These are phyloP conservation scores for Leishmania mexicana DNA, from an alignment of 208 protist genomes.

Conservation along the genomic window DNA sequence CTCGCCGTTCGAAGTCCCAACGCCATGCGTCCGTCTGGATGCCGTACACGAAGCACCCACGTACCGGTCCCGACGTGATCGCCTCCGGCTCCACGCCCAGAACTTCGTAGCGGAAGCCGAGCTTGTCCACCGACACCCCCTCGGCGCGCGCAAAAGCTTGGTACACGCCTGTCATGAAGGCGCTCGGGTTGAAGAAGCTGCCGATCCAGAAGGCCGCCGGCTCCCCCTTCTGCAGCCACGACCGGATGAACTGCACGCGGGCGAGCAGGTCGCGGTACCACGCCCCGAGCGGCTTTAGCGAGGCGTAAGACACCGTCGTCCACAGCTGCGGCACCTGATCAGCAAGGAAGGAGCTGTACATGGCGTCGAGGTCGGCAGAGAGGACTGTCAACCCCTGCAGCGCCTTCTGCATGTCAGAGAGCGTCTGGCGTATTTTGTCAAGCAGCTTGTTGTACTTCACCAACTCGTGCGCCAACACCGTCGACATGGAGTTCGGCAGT, in stretches of 20 bases:
- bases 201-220: slow-evolving; percentile 95
- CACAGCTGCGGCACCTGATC: slow-evolving; percentile 96
- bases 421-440: slow-evolving; percentile 78
- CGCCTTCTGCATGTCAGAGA: slow-evolving; percentile 94
- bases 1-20: slow-evolving; percentile 84
- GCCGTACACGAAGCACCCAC: slow-evolving; percentile 97
- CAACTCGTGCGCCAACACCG: slow-evolving; percentile 96
- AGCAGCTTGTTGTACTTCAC: slow-evolving; percentile 97
- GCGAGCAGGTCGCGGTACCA: slow-evolving; percentile 97
- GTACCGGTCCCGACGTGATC: slow-evolving; percentile 59
- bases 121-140: slow-evolving; percentile 96
- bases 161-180: slow-evolving; percentile 98
- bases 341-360: slow-evolving; percentile 95
- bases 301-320: slow-evolving; percentile 93
- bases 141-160: slow-evolving; percentile 96
- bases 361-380: slow-evolving; percentile 94
- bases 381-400: slow-evolving; percentile 98
- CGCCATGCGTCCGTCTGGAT: slow-evolving; percentile 97
- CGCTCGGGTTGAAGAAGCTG: slow-evolving; percentile 99
- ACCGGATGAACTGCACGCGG: slow-evolving; percentile 93
- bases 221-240: slow-evolving; percentile 94
- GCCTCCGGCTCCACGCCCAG: slow-evolving; percentile 56
- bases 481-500: slow-evolving; percentile 96
- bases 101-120: slow-evolving; percentile 94
- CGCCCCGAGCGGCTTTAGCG: slow-evolving; percentile 96